Conservation (phyloP, 192 early-diverging fungal genomes). For the Gonapodya prolifera region DNA sequence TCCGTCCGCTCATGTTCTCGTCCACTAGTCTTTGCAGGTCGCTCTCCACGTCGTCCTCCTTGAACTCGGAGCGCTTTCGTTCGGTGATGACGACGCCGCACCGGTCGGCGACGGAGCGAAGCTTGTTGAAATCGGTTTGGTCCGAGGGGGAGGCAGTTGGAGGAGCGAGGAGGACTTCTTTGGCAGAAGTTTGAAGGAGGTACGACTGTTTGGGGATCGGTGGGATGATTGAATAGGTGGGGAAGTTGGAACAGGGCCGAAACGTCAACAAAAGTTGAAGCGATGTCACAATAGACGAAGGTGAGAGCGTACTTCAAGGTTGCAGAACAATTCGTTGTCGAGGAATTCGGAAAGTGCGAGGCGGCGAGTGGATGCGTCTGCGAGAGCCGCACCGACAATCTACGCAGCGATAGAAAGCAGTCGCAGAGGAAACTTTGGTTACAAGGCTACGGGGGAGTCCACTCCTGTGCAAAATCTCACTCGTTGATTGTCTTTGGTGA, state of each 20-base stretch:
- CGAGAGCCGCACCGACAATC: constrained; percentile 76
- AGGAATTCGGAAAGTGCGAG: constrained; percentile 81
- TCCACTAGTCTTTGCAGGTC: constrained; percentile 69
- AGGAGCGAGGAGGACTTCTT: background rate
- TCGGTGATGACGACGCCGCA: constrained; percentile 68
- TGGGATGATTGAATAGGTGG: background rate
- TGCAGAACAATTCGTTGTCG: constrained; percentile 86
- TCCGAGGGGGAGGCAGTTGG: constrained; percentile 16
- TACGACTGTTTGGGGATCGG: background rate
- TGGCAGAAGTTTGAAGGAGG: constrained; percentile 4
- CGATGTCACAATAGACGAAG: constrained; percentile 4
- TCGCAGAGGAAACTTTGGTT: constrained; percentile 1
- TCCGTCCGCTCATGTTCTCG: constrained; percentile 42
- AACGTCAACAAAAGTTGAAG: no score
- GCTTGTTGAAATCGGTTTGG: constrained; percentile 56
- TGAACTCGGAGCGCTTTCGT: constrained; percentile 50
- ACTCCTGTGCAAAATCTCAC: constrained; percentile 13
- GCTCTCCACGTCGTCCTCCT: constrained; percentile 68
- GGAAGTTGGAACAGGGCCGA: background rate
- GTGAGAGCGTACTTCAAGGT: constrained; percentile 57
- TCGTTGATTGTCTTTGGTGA: constrained; percentile 44
- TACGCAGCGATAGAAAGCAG: constrained; percentile 8
- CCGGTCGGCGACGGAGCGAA: constrained; percentile 55
- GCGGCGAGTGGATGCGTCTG: constrained; percentile 68
- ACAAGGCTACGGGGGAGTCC: background rate